Evolutionary conservation across 495 filamentous ascomycete species (phyloP), one percentile per base, ranked within the genome.

Genomic region (Polyplosphaeria fusca): DNA sequence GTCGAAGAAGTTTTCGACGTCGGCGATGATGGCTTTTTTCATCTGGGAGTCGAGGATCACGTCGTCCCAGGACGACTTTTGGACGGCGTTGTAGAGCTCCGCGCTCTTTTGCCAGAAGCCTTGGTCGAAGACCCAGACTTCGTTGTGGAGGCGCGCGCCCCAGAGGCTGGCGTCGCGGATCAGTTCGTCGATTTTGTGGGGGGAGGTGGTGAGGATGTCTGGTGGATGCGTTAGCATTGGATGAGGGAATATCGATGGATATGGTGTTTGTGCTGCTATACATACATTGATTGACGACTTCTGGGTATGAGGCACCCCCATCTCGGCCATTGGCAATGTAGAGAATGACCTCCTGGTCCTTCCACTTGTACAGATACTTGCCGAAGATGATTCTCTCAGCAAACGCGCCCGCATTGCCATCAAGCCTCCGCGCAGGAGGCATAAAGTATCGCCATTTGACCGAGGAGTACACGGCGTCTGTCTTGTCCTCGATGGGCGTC

Each of bases 81-180:
- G 71, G 27, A 86, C 73, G 51, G 76, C 77, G 32, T 77, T 48
- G 70, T 72, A 87, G 12, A 87, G 75, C 60, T 80, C 80, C 4
- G 62, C 63, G 59, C 67, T 78, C 71, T 86, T 87, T 53, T 73
- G 60, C 85, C 84, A 88, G 13, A 52, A 71, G 9, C 81, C 79
- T 19, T 68, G 35, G 58, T 87, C 83, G 56, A 79, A 87, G 0
- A 88, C 80, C 69, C 79, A 83, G 32, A 88, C 75, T 68, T 86
- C 80, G 14, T 81, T 67, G 46, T 83, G 79, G 22, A 85, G 70
- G 60, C 82, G 74, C 20, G 63, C 64, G 2, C 57, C 61, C 75
- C 77, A 85, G 24, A 63, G 53, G 0, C 74, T 73, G 7, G 77
- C 79, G 1, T 76, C 77, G 3, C 78, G 53, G 44, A 86, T 69